Evolutionary conservation across 2,329 filamentous ascomycete genomes (phyloP), one percentile per base, ranked within the genome.

Genomic region (Botrytis pseudocinerea): DNA sequence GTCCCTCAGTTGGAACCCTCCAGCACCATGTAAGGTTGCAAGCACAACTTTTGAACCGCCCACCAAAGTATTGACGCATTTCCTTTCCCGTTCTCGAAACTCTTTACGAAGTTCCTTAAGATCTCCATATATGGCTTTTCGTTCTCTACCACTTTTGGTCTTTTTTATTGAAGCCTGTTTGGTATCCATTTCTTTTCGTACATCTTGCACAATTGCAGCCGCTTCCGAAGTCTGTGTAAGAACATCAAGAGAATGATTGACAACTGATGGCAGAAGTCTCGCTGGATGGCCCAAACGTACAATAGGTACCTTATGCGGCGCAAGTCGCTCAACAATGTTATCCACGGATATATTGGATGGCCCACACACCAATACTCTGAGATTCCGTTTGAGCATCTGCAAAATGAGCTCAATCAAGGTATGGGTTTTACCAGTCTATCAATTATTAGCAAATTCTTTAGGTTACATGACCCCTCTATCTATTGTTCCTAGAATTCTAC

Each of bases 301-400:
- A 78, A 98, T 94, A 0, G 94, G 92, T 1, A 98, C 87, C 79
- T 94, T 94, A 82, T 95, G 92, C 0, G 93, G 90, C 2, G 94
- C 90, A 2, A 98, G 87, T 12, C 96, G 90, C 83, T 99, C 96
- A 14, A 98, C 95, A 73, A 99, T 97, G 80, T 99, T 99, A 86
- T 99, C 96, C 1, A 99, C 96, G 0, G 94, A 96, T 78, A 99
- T 95, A 81, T 99, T 99, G 44, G 94, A 97, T 0, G 96, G 96
- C 0, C 95, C 96, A 79, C 96, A 98, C n/a, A 98, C 95, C 2
- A 98, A 86, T 18, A 98, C 86, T 1, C 94, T 89, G 71, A 91
- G 87, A 25, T 90, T 88, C 38, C 89, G 88, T 80, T 91, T 91
- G 71, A 97, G 85, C 77, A 98, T 85, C 80, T 99, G 96, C n/a